A percentile compares a stretch with the other conserved stretches of the same genome.
Conservation (phyloP, 1,284 basidiomycete species). For the Anthracocystis panici-leucophaei region DNA sequence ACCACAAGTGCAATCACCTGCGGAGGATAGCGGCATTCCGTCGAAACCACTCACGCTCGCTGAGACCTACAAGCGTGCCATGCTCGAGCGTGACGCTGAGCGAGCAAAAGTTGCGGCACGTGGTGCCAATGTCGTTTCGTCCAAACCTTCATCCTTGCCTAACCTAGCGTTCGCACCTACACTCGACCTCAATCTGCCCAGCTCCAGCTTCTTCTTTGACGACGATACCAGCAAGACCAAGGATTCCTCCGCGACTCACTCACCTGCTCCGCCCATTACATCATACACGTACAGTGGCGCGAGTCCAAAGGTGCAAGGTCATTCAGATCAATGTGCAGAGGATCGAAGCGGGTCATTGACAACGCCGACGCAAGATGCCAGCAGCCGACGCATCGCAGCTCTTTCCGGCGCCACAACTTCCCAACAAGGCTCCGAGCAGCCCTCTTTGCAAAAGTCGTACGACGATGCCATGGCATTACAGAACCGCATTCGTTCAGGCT, state of each 20-base stretch:
- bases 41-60: conserved; percentile 27
- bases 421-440: conserved; percentile 7
- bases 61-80: conserved; percentile 41
- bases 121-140: not conserved
- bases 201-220: conserved; percentile 37
- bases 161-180: conserved; percentile 22
- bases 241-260: not conserved
- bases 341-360: not conserved
- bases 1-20: not conserved
- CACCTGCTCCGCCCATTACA: not conserved
- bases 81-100: conserved; percentile 37
- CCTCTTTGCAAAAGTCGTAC: conserved; percentile 22
- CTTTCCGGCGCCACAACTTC: conserved; percentile 11
- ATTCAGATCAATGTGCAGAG: not conserved
- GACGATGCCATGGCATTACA: conserved; percentile 36
- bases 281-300: not conserved
- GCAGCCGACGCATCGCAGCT: conserved; percentile 9
- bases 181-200: conserved; percentile 46
- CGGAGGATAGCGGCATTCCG: conserved; percentile 5
- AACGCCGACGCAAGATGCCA: conserved; percentile 1
- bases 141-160: not conserved
- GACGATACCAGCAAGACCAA: conserved; percentile 5
- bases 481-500: conserved; percentile 10
- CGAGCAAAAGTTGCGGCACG: conserved; percentile 14
- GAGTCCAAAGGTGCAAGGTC: conserved; percentile 1